Evolutionary conservation across 2,329 filamentous ascomycete genomes (phyloP).

Genomic region (Diaporthe citriasiana): DNA sequence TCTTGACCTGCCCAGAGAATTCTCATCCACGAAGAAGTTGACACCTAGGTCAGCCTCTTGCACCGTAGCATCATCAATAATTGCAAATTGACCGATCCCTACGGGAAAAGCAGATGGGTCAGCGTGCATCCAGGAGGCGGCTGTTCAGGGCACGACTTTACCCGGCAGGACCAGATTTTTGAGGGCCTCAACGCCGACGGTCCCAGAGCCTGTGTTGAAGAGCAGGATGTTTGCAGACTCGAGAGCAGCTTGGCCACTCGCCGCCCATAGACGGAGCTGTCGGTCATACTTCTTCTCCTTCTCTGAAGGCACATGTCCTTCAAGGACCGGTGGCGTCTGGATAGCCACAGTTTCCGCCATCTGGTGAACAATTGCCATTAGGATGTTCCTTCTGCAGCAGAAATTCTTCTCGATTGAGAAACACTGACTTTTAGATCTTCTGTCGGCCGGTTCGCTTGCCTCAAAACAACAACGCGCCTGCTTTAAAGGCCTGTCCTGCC

Average conservation of each 20-base stretch:
- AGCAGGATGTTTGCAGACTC: conserved; percentile 94
- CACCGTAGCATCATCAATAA: conserved; percentile 86
- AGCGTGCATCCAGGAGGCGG: neutral
- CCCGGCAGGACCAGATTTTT: conserved; percentile 98
- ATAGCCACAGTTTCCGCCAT: conserved; percentile 62
- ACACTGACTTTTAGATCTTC: neutral
- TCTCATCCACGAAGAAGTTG: conserved; percentile 95
- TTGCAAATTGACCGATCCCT: conserved; percentile 92
- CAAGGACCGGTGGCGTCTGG: conserved; percentile 63
- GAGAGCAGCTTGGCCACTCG: conserved; percentile 88
- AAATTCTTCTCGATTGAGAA: neutral
- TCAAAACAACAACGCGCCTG: neutral
- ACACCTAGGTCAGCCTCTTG: conserved; percentile 87
- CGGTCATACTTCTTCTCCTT: conserved; percentile 90
- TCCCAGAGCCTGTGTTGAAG: conserved; percentile 88
- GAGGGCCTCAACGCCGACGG: conserved; percentile 89
- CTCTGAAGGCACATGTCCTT: conserved; percentile 64
- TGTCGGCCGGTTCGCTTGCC: neutral
- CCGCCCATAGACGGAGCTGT: conserved; percentile 95
- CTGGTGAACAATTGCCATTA: conserved; percentile 35
- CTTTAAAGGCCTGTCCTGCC: conserved; percentile 23
- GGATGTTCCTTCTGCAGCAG: neutral
- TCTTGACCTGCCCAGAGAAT: conserved; percentile 80
- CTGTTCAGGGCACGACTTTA: conserved; percentile 50
- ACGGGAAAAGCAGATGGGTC: conserved; percentile 8